Evolutionary conservation across 345 rosid species (phyloP).

Genomic region (Physaria fendleri): DNA sequence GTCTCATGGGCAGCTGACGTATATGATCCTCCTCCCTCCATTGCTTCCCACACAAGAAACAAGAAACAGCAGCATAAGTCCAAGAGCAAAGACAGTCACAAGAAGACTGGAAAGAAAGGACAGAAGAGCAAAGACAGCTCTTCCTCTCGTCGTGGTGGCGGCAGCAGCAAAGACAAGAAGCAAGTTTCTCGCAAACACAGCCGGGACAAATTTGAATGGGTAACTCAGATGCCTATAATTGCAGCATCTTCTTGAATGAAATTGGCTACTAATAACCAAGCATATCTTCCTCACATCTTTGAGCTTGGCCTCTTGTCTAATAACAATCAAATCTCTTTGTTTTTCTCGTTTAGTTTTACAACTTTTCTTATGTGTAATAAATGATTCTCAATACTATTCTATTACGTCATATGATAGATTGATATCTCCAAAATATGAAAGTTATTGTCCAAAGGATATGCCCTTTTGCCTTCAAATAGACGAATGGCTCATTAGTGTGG

Average conservation of each 20-base stretch:
- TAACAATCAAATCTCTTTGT: not conserved
- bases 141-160: conserved; percentile 42
- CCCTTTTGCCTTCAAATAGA: not conserved
- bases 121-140: conserved; percentile 54
- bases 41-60: conserved; percentile 56
- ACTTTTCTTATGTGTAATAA: conserved; percentile 2
- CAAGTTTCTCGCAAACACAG: conserved; percentile 40
- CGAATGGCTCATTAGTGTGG: not conserved
- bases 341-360: not conserved
- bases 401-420: not conserved
- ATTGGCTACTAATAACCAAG: conserved; percentile 6
- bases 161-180: conserved; percentile 60
- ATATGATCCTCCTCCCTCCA: conserved; percentile 78
- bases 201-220: conserved; percentile 21
- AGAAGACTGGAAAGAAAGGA: conserved; percentile 71
- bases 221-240: conserved; percentile 49
- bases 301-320: conserved; percentile 5
- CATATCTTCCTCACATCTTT: too few relatives aligned
- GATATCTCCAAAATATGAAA: not conserved
- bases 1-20: conserved; percentile 90
- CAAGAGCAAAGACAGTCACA: conserved; percentile 46
- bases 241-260: conserved; percentile 47
- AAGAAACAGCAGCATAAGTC: conserved; percentile 51
- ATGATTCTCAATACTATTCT: too few relatives aligned
- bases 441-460: not conserved